phyloP scores from a whole-genome alignment of 1,284 basidiomycete genomes.

The Paramarasmius palmivorus region DNA sequence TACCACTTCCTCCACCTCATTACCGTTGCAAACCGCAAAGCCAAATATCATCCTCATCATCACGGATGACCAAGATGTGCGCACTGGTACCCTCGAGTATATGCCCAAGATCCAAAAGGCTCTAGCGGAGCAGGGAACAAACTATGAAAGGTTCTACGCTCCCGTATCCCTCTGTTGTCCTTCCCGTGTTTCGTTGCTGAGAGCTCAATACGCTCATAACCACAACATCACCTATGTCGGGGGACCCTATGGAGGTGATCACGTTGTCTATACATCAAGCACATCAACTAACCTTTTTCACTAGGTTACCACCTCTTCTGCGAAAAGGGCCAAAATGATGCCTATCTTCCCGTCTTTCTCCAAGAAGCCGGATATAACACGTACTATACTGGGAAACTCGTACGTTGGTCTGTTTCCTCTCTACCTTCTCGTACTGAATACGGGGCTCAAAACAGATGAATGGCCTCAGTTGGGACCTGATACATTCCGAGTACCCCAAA shows the following conservation, averaged over 20 bases:
- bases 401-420: background rate
- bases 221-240: background rate
- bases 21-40: too few relatives aligned
- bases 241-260: background rate
- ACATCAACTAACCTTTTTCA: background rate
- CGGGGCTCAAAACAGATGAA: conserved; percentile 6
- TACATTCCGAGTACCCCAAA: background rate
- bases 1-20: too few relatives aligned
- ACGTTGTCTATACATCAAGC: background rate
- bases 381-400: conserved; percentile 8
- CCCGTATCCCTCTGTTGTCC: background rate
- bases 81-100: background rate
- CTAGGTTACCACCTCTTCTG: conserved; percentile 3
- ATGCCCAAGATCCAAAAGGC: background rate
- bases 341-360: conserved; percentile 1
- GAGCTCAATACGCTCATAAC: background rate
- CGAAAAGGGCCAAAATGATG: conserved; percentile 4
- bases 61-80: background rate
- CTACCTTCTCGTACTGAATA: background rate
- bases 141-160: background rate
- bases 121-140: background rate
- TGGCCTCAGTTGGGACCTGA: background rate
- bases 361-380: conserved; percentile 7
- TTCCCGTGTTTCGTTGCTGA: background rate
- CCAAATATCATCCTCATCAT: background rate